Evolutionary conservation across 768 basidiomycete species (phyloP).

Genomic region (Tubosaeta sp.): DNA sequence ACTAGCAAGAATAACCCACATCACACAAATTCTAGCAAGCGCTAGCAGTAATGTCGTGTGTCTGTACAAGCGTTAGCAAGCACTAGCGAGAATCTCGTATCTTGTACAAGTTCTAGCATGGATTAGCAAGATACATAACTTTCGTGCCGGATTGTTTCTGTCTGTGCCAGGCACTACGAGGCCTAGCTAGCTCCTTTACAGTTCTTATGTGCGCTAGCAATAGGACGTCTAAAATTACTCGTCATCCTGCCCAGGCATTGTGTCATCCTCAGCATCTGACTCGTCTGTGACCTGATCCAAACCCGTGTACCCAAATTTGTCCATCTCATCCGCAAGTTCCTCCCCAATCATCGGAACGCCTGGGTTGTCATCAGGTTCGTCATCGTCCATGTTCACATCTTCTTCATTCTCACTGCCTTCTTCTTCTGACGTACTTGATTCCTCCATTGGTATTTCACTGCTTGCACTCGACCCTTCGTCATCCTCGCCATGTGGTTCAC

Average conservation of each 20-base stretch:
- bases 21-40: background rate
- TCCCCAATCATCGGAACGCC: background rate
- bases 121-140: background rate
- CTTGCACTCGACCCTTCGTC: background rate
- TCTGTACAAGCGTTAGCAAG: no score
- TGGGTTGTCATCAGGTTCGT: background rate
- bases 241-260: background rate
- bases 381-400: background rate
- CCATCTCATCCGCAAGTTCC: constrained; percentile 3
- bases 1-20: background rate
- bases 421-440: background rate
- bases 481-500: background rate
- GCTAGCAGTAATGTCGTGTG: background rate
- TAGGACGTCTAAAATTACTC: background rate
- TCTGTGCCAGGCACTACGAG: background rate
- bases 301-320: background rate
- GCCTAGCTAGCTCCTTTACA: background rate
- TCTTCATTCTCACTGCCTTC: background rate
- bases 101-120: background rate
- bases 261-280: background rate
- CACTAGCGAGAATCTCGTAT: no score
- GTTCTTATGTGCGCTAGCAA: no score
- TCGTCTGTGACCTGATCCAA: background rate
- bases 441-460: background rate
- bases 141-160: background rate